Evolutionary conservation across 257 asterid genomes (phyloP).

Genomic region (Solanum boliviense): DNA sequence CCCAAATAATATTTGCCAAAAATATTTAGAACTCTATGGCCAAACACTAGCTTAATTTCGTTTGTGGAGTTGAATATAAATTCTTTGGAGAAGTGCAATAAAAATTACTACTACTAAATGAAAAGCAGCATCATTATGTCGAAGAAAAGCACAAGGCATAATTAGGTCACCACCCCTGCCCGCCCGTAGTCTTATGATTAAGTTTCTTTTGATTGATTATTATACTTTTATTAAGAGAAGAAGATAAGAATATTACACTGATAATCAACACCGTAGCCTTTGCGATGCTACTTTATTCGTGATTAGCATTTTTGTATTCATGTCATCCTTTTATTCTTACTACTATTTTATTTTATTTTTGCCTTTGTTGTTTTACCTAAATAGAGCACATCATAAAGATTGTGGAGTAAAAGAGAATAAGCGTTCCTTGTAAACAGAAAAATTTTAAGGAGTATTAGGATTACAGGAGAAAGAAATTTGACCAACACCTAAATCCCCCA

Average conservation of each 20-base stretch:
- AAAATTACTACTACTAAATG: too few species aligned
- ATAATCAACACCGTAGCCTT: constrained; percentile 47
- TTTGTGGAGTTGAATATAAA: neutral
- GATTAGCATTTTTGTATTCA: neutral
- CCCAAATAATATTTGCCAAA: too few species aligned
- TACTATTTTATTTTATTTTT: neutral
- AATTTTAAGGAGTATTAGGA: neutral
- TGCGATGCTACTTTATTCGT: neutral
- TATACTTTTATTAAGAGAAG: constrained; percentile 23
- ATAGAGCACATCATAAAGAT: neutral
- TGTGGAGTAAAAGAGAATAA: neutral
- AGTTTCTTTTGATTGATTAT: neutral
- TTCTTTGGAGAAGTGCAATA: too few species aligned
- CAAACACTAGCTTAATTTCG: too few species aligned
- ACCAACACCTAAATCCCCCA: neutral
- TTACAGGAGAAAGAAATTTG: neutral
- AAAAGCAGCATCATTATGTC: neutral
- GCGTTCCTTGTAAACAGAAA: neutral
- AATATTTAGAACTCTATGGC: too few species aligned
- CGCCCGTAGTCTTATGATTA: neutral
- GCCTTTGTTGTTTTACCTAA: neutral
- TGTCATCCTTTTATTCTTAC: neutral
- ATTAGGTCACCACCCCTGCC: neutral
- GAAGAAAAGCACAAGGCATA: neutral
- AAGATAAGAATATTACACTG: constrained; percentile 45